Evolutionary conservation across 371 early-diverging fungal genomes (phyloP), one percentile per base, ranked within the genome.

Genomic region (Actinomortierella ambigua): DNA sequence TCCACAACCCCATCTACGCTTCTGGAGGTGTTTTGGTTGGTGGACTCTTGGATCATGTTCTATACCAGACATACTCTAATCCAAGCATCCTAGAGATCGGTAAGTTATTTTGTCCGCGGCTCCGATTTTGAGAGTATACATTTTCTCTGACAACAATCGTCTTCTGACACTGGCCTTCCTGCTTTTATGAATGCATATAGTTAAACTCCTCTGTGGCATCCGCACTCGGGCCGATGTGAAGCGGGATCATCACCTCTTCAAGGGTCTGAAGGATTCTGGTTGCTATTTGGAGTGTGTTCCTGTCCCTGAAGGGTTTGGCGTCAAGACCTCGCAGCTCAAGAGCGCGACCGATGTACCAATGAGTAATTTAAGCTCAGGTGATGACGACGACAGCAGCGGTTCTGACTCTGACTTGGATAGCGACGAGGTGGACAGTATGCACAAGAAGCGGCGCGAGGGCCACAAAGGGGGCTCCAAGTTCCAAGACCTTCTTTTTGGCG

Each of bases 1-100:
- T 63, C 40, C 75, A 73, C 39, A 79, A 81, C 4, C 77, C 81
- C 14, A 79, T 81, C 6, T 83, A 81, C 59, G 83, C 83, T 1
- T 78, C 81, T 17, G 83, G 83, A n/a, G 79, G 81, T 20, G 83
- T 83, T 0, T 65, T 83, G 2, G 80, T 81, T 0, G 83, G 80
- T 17, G 77, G 79, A 4, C 50, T 80, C 5, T 54, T 83, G 43
- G 81, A 79, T 22, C 80, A 81, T 42, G 78, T 79, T 3, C 60
- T 83, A 3, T 73, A 73, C 28, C 75, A 73, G 55, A 59, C 67
- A 8, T 83, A 81, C 48, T 80, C 79, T 26, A 81, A 83, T 40
- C 76, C 83, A 3, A 80, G 79, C 54, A 79, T 83, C 52, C 61
- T 83, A 13, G 76, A 79, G 39, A 53, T 83, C 29, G 79, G 81